Evolutionary conservation across 2,329 filamentous ascomycete genomes (phyloP).

Genomic region (Ophiostoma sp.): DNA sequence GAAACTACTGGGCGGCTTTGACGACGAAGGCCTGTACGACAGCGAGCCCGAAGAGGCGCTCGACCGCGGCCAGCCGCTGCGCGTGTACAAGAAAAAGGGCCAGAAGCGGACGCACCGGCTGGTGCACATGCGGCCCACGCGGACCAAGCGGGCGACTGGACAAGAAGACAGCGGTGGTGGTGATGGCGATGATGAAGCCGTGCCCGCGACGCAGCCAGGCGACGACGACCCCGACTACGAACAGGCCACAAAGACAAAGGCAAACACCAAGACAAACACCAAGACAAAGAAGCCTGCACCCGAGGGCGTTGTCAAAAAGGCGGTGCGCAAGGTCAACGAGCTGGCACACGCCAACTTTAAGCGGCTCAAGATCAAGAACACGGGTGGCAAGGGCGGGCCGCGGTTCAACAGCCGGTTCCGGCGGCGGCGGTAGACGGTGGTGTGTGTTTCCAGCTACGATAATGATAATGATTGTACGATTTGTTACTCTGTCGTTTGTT

Average conservation of each 20-base stretch:
- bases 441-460: background rate
- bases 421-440: conserved; percentile 37
- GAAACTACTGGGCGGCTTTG: conserved; percentile 54
- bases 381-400: conserved; percentile 57
- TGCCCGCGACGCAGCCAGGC: conserved; percentile 31
- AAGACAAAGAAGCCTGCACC: conserved; percentile 27
- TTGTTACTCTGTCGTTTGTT: background rate
- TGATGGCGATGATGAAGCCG: conserved; percentile 28
- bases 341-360: conserved; percentile 62
- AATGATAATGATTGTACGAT: background rate
- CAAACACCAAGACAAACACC: background rate
- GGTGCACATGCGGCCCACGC: conserved; percentile 57
- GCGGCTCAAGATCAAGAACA: conserved; percentile 57
- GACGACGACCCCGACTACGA: conserved; percentile 28
- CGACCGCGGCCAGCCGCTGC: conserved; percentile 54
- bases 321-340: conserved; percentile 57
- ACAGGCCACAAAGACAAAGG: conserved; percentile 16
- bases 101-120: conserved; percentile 71
- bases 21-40: conserved; percentile 57
- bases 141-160: conserved; percentile 43
- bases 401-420: conserved; percentile 53
- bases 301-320: conserved; percentile 47
- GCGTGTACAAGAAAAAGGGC: conserved; percentile 75
- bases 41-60: conserved; percentile 47
- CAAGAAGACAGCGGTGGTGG: conserved; percentile 30